Conservation (phyloP, 768 basidiomycete species). For the Leccinum subtestaceum region DNA sequence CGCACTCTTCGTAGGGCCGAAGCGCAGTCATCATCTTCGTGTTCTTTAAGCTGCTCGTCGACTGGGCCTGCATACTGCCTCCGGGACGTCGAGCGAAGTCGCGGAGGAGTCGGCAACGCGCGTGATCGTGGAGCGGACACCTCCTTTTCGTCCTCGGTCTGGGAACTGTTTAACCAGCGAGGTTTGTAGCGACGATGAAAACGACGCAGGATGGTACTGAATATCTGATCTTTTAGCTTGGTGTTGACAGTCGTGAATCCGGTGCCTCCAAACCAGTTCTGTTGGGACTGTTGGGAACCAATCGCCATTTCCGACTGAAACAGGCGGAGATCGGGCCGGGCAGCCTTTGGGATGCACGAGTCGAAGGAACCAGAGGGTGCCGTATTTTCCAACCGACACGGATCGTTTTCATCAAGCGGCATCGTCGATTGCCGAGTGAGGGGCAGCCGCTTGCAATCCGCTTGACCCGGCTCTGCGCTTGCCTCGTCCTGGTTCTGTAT, state of each 20-base stretch:
- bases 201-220: slow-evolving; percentile 80
- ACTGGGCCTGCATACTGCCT: slow-evolving; percentile 26
- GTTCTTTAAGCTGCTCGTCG: slow-evolving; percentile 42
- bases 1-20: slow-evolving; percentile 57
- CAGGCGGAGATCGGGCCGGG: slow-evolving; percentile 34
- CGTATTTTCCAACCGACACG: slow-evolving; percentile 43
- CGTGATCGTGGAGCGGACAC: slow-evolving; percentile 42
- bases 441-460: slow-evolving; percentile 36
- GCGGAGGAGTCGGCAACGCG: slow-evolving; percentile 2
- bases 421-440: slow-evolving; percentile 40
- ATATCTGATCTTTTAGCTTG: slow-evolving; percentile 92
- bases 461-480: slow-evolving; percentile 5
- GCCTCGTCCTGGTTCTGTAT: slow-evolving; percentile 32
- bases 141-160: slow-evolving; percentile 59
- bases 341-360: background rate
- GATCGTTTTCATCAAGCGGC: slow-evolving; percentile 39
- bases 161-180: slow-evolving; percentile 35
- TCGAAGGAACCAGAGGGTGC: slow-evolving; percentile 27
- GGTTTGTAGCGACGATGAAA: slow-evolving; percentile 51
- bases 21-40: slow-evolving; percentile 37
- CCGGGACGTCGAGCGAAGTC: slow-evolving; percentile 17
- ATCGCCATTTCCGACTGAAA: slow-evolving; percentile 41
- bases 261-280: slow-evolving; percentile 77
- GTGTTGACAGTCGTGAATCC: slow-evolving; percentile 94
- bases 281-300: slow-evolving; percentile 32